These are phyloP conservation scores for Candida pseudoglaebosa DNA, from an alignment of 805 yeast genomes.

Conservation along the genomic window DNA sequence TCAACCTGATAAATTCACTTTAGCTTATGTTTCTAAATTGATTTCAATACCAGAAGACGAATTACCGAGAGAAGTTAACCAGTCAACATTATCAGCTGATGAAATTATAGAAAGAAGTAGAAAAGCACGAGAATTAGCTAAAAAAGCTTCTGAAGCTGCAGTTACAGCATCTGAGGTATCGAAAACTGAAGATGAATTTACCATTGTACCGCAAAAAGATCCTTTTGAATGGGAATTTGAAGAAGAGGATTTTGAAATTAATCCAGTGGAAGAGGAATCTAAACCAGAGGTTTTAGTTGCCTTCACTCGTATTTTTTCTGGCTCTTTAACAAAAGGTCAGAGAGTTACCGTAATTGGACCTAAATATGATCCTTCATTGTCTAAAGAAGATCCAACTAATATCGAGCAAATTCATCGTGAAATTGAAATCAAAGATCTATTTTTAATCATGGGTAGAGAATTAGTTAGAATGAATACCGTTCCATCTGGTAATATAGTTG, in stretches of 20 bases:
- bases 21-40: slow-evolving; percentile 86
- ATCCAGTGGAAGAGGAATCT: slow-evolving; percentile 41
- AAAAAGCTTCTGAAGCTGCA: slow-evolving; percentile 57
- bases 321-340: slow-evolving; percentile 73
- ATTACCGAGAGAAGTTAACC: slow-evolving; percentile 53
- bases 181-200: slow-evolving; percentile 21
- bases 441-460: slow-evolving; percentile 89
- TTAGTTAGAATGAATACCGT: slow-evolving; percentile 71
- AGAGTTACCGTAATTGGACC: slow-evolving; percentile 79
- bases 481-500: slow-evolving; percentile 94
- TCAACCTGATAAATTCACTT: slow-evolving; percentile 49
- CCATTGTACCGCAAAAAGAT: slow-evolving; percentile 26
- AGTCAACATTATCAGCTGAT: slow-evolving; percentile 41
- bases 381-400: slow-evolving; percentile 26
- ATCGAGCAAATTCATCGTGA: slow-evolving; percentile 53
- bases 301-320: slow-evolving; percentile 85
- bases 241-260: slow-evolving; percentile 39
- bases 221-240: slow-evolving; percentile 45
- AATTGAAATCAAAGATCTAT: slow-evolving; percentile 65
- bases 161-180: slow-evolving; percentile 22
- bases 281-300: slow-evolving; percentile 73
- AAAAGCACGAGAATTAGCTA: slow-evolving; percentile 63
- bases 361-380: slow-evolving; percentile 64
- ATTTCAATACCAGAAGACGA: slow-evolving; percentile 80
- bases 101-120: slow-evolving; percentile 62